Conservation (phyloP, 768 basidiomycete species). For the Astraeus odoratus region DNA sequence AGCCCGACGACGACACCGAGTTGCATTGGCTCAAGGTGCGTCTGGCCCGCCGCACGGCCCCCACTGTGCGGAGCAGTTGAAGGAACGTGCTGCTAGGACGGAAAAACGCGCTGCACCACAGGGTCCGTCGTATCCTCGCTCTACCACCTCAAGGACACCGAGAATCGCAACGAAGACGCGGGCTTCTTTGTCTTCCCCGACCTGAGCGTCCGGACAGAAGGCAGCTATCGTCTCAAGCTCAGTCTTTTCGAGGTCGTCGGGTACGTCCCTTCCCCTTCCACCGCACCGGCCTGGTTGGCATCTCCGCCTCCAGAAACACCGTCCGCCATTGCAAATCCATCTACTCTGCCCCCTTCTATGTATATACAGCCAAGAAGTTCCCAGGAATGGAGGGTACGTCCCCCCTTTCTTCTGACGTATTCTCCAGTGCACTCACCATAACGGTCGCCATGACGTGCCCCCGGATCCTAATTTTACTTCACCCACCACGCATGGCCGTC, state of each 20-base stretch:
- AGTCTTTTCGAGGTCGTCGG: constrained; percentile 87
- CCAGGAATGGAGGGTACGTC: constrained; percentile 88
- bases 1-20: constrained; percentile 84
- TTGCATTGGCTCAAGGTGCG: constrained; percentile 77
- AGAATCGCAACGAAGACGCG: constrained; percentile 59
- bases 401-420: neutral
- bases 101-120: constrained; percentile 85
- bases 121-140: constrained; percentile 86
- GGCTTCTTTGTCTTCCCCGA: constrained; percentile 98
- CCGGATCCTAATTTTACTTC: too few species aligned
- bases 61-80: constrained; percentile 1
- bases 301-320: constrained; percentile 46
- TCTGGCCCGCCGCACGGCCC: neutral
- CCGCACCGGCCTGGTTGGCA: constrained; percentile 5
- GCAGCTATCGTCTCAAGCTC: constrained; percentile 68
- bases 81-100: constrained; percentile 56
- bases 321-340: constrained; percentile 90
- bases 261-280: constrained; percentile 39
- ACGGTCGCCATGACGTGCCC: too few species aligned
- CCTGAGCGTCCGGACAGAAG: constrained; percentile 86
- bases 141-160: constrained; percentile 81
- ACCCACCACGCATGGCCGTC: constrained; percentile 5
- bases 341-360: constrained; percentile 84
- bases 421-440: too few species aligned
- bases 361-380: constrained; percentile 95